Percentiles rank a stretch among this genome's conserved stretches.
Evolutionary conservation across 2,329 filamentous ascomycete species (phyloP).

Genomic region (Tolypocladium album): DNA sequence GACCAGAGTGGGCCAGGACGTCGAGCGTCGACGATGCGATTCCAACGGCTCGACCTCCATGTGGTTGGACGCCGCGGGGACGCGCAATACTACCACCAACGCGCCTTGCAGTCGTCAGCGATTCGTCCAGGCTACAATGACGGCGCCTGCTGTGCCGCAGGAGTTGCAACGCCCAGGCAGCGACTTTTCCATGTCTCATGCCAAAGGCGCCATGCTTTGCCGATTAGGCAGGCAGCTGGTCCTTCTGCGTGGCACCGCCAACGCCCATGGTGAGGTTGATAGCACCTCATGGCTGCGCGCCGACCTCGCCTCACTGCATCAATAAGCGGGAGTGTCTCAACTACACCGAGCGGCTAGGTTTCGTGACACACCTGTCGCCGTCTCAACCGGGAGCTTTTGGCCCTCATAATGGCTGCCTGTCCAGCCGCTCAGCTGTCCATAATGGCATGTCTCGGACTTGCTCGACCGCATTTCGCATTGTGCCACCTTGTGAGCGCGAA

Average conservation of each 20-base stretch:
- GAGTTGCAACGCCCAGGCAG: neutral
- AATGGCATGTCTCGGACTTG: neutral
- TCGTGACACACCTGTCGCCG: no score
- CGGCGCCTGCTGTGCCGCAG: neutral
- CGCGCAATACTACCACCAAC: neutral
- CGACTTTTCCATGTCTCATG: neutral
- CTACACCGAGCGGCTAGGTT: neutral
- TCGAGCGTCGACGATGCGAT: neutral
- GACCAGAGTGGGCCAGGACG: neutral
- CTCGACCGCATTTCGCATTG: neutral
- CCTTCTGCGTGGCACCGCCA: neutral
- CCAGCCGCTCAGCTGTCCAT: neutral
- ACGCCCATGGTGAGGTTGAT: neutral
- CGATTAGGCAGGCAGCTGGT: neutral
- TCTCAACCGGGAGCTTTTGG: no score
- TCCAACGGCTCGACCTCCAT: neutral
- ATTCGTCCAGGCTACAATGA: neutral
- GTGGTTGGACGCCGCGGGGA: neutral
- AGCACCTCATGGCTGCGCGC: no score
- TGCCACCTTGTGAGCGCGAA: neutral
- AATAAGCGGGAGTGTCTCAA: neutral
- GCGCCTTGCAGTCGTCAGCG: neutral
- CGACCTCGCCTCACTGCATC: neutral
- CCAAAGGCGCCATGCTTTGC: neutral
- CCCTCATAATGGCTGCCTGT: no score